A percentile compares a stretch with the other conserved stretches of the same genome.
These are phyloP conservation scores for Parascedosporium putredinis DNA, from an alignment of 2,329 filamentous ascomycete genomes.

Conservation along the genomic window DNA sequence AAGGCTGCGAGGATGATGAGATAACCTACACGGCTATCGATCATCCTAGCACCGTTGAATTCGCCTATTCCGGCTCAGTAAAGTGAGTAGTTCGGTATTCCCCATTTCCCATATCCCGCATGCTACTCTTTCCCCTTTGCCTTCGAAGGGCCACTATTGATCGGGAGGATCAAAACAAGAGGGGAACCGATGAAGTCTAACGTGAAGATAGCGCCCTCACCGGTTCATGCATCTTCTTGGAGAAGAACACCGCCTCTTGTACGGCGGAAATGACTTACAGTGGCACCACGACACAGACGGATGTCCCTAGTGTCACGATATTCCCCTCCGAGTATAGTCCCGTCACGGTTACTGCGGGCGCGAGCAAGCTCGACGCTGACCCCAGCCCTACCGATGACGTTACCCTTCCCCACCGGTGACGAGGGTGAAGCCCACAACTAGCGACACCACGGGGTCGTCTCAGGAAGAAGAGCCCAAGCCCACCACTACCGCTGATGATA, in stretches of 20 bases:
- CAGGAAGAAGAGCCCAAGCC: too few species aligned
- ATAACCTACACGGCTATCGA: neutral
- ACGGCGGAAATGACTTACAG: neutral
- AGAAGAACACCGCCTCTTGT: neutral
- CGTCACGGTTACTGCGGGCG: neutral
- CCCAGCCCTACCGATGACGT: neutral
- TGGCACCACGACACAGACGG: neutral
- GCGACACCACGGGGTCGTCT: too few species aligned
- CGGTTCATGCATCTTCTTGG: neutral
- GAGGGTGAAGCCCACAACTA: too few species aligned
- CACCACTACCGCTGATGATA: neutral
- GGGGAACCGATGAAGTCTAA: too few species aligned
- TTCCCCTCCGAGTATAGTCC: neutral
- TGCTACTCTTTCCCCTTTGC: too few species aligned
- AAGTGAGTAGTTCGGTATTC: neutral
- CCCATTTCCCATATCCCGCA: too few species aligned
- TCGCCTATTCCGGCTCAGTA: neutral
- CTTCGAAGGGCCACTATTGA: too few species aligned
- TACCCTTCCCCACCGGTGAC: neutral
- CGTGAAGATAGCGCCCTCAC: neutral
- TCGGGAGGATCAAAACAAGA: too few species aligned
- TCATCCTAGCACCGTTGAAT: neutral
- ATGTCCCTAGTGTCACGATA: neutral
- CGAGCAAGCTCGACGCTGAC: neutral
- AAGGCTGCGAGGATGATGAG: neutral